These are phyloP conservation scores for Linnemannia zychae DNA, from an alignment of 192 early-diverging fungal species.

Conservation along the genomic window DNA sequence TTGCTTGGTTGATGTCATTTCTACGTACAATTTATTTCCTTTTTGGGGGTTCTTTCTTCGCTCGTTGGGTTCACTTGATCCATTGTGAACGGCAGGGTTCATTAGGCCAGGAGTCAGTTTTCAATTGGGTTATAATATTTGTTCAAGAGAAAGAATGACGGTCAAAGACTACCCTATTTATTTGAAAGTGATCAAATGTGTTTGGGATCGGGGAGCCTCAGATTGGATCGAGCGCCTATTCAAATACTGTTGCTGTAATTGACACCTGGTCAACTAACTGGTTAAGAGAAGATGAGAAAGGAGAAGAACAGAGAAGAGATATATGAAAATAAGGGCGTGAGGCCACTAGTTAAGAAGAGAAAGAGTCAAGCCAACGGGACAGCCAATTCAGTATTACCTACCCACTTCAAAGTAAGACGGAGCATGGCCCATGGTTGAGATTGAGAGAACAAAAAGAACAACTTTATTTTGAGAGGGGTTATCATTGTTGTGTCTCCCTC, in stretches of 20 bases:
- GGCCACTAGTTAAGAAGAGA: background rate
- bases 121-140: background rate
- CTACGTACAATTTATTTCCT: constrained; percentile 14
- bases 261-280: too few relatives aligned
- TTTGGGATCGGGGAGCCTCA: background rate
- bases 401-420: background rate
- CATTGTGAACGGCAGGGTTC: background rate
- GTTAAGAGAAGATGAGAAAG: too few relatives aligned
- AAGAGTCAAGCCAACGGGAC: background rate
- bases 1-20: constrained; percentile 29
- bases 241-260: background rate
- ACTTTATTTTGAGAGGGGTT: background rate
- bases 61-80: background rate
- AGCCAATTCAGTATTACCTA: background rate
- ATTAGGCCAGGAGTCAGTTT: background rate
- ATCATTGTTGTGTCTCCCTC: background rate
- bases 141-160: too few relatives aligned
- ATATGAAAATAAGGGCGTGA: background rate
- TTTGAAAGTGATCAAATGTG: background rate
- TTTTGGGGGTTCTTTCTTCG: background rate
- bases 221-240: background rate
- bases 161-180: background rate
- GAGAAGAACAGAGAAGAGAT: background rate
- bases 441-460: background rate
- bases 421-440: background rate